Evolutionary conservation across 148 eudicot species (phyloP).

Genomic region (Camellia granthamiana): DNA sequence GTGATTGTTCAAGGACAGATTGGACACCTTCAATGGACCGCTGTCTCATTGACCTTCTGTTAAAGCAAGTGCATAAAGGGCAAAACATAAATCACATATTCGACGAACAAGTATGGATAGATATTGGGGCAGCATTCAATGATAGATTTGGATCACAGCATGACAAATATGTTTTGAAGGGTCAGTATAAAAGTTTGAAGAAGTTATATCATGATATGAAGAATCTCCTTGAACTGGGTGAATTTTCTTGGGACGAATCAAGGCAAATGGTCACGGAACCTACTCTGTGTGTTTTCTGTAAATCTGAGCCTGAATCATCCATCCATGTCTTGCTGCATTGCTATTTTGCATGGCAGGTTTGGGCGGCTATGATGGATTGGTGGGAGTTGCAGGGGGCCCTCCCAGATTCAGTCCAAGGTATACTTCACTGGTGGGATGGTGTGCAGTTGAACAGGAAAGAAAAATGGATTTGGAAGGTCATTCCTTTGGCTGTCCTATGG

Average conservation of each 20-base stretch:
- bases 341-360: no score
- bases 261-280: no score
- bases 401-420: no score
- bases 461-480: no score
- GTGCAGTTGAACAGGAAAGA: no score
- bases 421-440: no score
- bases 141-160: conserved; percentile 7
- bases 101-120: neutral
- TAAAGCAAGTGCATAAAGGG: conserved; percentile 16
- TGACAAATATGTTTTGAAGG: conserved; percentile 10
- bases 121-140: neutral
- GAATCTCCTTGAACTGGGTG: conserved; percentile 9
- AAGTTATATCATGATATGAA: conserved; percentile 12
- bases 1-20: conserved; percentile 8
- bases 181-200: conserved; percentile 9
- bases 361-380: no score
- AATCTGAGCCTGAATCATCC: no score
- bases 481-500: no score
- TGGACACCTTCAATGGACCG: conserved; percentile 22
- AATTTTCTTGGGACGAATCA: conserved; percentile 20
- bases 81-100: neutral
- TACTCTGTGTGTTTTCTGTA: no score
- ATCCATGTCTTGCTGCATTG: no score
- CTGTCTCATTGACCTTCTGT: conserved; percentile 18
- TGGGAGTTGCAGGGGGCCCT: no score